Evolutionary conservation across 176 grass and related monocot species (phyloP), one percentile per base, ranked within the genome.

Genomic region (Cenchrus americanus): DNA sequence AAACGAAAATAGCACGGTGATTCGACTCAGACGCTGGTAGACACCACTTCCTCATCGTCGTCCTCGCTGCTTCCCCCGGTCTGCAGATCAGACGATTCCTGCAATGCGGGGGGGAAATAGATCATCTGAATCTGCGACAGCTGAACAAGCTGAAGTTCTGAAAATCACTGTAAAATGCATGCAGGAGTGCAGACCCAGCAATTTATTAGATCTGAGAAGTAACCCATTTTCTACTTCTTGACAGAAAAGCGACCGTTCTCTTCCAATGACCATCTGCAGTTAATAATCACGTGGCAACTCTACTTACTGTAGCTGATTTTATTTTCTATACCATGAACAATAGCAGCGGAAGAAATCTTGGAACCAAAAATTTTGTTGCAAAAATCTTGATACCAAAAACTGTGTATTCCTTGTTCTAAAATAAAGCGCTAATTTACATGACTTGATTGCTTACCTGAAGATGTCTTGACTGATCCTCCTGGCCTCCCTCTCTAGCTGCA

Each of bases 1-100:
- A 37, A 37, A 37, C 34, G 34, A 37, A 37, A 37, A 37, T 37
- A 37, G 34, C 34, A 37, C 2, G 34, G 34, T 37, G 34, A 37
- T 37, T 37, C 23, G 3, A 6, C 60, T 86, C 69, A 86, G 27
- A 13, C 69, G 23, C 77, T 86, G 13, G 69, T 80, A 66, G 77
- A 66, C 34, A 75, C 69, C 37, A 73, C 37, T 65, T 86, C 60
- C 17, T 63, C 41, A 15, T 62, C 40, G 0, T 78, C 44, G 4
- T 75, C 46, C 2, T 8, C 75, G 9, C 23, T 8, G 7, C 59
- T 80, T 80, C 22, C 68, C 24, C 69, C 48, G 10, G 24, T 18
- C 11, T 34, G 68, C 0, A 34, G 54, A 32, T 73, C 58, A 73
- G 58, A 80, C 1, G 6, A 46, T 23, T 46, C 68, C 84, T 86